Conservation (phyloP, 2,329 filamentous ascomycete species). For the Ceratocystis eucalypticola region DNA sequence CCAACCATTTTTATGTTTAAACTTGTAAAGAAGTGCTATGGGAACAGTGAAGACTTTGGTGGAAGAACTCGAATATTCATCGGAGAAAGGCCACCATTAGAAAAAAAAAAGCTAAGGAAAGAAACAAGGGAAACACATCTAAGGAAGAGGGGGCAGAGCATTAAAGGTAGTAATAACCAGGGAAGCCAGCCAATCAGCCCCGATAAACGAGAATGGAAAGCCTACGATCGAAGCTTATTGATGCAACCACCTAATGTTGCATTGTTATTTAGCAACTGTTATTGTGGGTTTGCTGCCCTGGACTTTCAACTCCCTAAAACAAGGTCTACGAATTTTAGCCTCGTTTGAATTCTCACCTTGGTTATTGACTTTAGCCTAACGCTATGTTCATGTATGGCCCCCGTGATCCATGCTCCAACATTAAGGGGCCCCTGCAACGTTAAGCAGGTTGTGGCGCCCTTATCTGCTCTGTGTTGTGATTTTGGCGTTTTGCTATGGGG, state of each 20-base stretch:
- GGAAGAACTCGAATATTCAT: not conserved
- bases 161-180: not conserved
- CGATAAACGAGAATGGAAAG: not conserved
- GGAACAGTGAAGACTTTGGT: too few relatives aligned
- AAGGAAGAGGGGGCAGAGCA: not conserved
- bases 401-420: not conserved
- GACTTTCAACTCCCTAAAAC: not conserved
- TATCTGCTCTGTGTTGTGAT: not conserved
- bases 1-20: conserved; percentile 25
- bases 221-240: not conserved
- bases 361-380: not conserved
- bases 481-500: not conserved
- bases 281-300: not conserved
- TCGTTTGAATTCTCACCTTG: not conserved
- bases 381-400: not conserved
- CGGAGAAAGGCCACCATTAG: not conserved
- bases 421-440: not conserved
- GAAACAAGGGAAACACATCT: not conserved
- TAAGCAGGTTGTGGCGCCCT: not conserved
- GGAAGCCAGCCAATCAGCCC: not conserved
- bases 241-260: not conserved
- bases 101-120: not conserved
- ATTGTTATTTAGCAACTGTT: not conserved
- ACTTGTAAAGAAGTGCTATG: too few relatives aligned
- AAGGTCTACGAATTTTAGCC: not conserved